Percentiles rank a stretch among this genome's conserved stretches.
These are phyloP conservation scores for Chlorophyllum brunneum DNA, from an alignment of 768 basidiomycete genomes.

Conservation along the genomic window DNA sequence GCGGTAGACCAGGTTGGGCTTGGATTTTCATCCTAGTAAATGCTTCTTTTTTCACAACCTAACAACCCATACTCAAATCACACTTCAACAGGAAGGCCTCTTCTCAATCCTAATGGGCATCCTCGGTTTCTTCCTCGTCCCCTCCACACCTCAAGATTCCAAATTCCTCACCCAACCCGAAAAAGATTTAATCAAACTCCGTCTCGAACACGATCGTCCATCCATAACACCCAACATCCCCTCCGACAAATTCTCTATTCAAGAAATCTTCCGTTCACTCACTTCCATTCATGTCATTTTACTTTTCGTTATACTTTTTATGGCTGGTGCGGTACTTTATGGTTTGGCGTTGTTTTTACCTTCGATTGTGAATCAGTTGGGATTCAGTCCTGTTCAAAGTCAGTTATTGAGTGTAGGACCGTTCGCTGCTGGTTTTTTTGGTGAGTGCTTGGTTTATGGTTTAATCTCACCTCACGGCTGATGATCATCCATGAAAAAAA, in stretches of 20 bases:
- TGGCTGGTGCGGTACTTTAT: constrained; percentile 31
- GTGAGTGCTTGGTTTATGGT: constrained; percentile 17
- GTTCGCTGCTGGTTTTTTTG: constrained; percentile 31
- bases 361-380: constrained; percentile 33
- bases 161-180: constrained; percentile 27
- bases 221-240: constrained; percentile 18
- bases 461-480: not conserved
- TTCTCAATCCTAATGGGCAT: constrained; percentile 49
- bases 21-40: constrained; percentile 30
- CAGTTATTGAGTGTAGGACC: constrained; percentile 36
- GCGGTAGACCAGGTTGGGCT: constrained; percentile 51
- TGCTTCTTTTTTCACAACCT: not conserved
- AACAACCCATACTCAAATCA: not conserved
- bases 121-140: constrained; percentile 34
- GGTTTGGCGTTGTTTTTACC: constrained; percentile 34
- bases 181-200: constrained; percentile 30
- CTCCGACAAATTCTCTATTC: constrained; percentile 27
- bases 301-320: constrained; percentile 31
- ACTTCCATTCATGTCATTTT: constrained; percentile 31
- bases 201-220: constrained; percentile 31
- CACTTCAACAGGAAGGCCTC: constrained; percentile 33
- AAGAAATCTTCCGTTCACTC: constrained; percentile 27
- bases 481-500: not conserved
- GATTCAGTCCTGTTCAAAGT: constrained; percentile 26
- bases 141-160: constrained; percentile 27